Percentiles rank a stretch among this genome's conserved stretches.
Conservation (phyloP, 441 rosid genomes). For the Populus tomentosa region DNA sequence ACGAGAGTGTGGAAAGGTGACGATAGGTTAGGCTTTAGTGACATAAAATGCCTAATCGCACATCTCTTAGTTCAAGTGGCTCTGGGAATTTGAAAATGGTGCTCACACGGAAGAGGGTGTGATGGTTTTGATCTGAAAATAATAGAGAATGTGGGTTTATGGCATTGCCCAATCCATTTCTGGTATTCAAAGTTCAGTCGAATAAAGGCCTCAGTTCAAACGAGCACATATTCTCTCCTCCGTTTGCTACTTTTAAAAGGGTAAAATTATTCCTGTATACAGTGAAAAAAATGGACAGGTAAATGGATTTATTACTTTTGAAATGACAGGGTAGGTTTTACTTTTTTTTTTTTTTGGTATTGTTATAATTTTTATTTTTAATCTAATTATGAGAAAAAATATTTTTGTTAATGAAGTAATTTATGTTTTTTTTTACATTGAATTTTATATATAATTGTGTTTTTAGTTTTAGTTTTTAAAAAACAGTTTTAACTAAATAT, state of each 20-base stretch:
- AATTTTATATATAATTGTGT: too few relatives aligned
- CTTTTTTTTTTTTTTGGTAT: too few relatives aligned
- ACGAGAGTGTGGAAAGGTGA: background rate
- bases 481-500: too few relatives aligned
- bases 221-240: background rate
- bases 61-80: background rate
- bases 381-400: too few relatives aligned
- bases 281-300: background rate
- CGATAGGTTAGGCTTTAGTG: background rate
- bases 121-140: too few relatives aligned
- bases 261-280: background rate
- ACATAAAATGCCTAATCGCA: background rate
- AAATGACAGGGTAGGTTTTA: background rate
- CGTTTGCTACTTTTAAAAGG: background rate
- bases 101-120: background rate
- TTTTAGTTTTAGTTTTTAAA: too few relatives aligned
- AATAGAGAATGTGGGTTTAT: background rate
- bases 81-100: background rate
- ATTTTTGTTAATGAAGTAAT: too few relatives aligned
- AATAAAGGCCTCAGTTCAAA: background rate
- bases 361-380: too few relatives aligned
- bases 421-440: too few relatives aligned
- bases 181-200: background rate
- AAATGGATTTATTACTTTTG: background rate
- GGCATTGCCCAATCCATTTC: background rate